Percentiles rank a stretch among this genome's conserved stretches.
These are phyloP conservation scores for Starmerella riodocensis DNA, from an alignment of 805 yeast genomes.

Conservation along the genomic window DNA sequence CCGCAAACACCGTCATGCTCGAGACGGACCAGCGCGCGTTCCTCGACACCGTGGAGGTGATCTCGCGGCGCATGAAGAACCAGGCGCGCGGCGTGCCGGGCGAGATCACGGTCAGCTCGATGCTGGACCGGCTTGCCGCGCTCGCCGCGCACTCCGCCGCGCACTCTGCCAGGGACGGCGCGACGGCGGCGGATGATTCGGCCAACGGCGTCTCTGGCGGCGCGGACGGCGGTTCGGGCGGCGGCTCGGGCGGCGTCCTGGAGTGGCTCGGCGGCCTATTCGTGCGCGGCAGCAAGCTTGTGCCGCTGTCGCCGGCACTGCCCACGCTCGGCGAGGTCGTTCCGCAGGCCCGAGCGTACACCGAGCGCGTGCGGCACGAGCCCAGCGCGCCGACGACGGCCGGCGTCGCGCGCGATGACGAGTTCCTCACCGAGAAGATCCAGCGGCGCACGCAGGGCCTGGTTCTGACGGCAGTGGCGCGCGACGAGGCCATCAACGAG, in stretches of 20 bases:
- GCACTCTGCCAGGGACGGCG: no score
- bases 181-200: neutral
- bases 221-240: no score
- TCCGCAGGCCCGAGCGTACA: neutral
- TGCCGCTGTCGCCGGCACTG: constrained; percentile 2
- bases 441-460: neutral
- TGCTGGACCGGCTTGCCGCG: neutral
- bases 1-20: constrained; percentile 4
- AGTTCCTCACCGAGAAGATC: neutral
- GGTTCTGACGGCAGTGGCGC: neutral
- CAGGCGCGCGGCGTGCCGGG: constrained; percentile 5
- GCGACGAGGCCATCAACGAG: neutral
- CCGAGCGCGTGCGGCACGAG: neutral
- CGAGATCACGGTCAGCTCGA: constrained; percentile 3
- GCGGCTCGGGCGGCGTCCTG: no score
- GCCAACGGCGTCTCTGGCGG: no score
- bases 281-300: constrained; percentile 4
- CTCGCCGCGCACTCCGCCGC: neutral
- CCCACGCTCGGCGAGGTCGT: constrained; percentile 1
- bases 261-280: constrained; percentile 2
- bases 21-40: constrained; percentile 13
- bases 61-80: constrained; percentile 4
- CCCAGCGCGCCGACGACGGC: neutral
- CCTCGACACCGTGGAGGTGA: neutral
- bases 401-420: neutral